Base-by-base conservation (phyloP, 352 stramenopile species). In the Globisporangium takayamanum region DNA sequence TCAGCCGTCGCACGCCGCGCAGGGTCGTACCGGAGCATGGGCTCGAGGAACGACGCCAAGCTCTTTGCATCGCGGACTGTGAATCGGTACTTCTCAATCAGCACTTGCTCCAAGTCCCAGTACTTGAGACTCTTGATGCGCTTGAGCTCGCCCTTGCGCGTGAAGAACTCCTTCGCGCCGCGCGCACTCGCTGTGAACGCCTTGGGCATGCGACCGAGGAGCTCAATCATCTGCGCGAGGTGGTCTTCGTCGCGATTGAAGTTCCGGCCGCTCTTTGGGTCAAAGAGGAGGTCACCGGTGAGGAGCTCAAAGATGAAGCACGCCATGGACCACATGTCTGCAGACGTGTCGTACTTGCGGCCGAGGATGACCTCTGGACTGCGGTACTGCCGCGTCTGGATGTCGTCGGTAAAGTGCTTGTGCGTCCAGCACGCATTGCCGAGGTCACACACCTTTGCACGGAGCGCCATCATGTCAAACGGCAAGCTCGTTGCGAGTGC, bases 361-460 rank as follows among this genome's bases (percentile, higher is more conserved):
- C 95, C 92, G 60, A 99, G 73, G 22, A 99, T 95, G 26, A 98
- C 97, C 73, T 99, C 98, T 7, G 98, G 98, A 42, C 88, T 97
- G 5, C 98, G 90, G 71, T 99, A 99, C 78, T 99, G 98, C n/a
- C 98, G 84, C 22, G 98, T 99, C 74, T 99, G 98, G 66, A 99
- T 99, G 68, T 99, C 97, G 67, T 99, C 95, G 47, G 96, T 99
- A 70, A 99, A 99, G 75, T 99, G 97, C 61, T 98, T 97, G 63
- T 98, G 78, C 18, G 91, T 99, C 96, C 97, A 99, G 73, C 98
- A 99, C 1, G 97, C 97, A 70, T 99, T 99, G 57, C 98, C 98
- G n/a, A 99, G 73, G 79, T 99, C 97, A 33, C 98, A 98, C 49
- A 99, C 79, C 61, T 96, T 95, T 11, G 73, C 70, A 41, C 84